phyloP scores from a whole-genome alignment of 345 rosid genomes.

The Salix brachista region DNA sequence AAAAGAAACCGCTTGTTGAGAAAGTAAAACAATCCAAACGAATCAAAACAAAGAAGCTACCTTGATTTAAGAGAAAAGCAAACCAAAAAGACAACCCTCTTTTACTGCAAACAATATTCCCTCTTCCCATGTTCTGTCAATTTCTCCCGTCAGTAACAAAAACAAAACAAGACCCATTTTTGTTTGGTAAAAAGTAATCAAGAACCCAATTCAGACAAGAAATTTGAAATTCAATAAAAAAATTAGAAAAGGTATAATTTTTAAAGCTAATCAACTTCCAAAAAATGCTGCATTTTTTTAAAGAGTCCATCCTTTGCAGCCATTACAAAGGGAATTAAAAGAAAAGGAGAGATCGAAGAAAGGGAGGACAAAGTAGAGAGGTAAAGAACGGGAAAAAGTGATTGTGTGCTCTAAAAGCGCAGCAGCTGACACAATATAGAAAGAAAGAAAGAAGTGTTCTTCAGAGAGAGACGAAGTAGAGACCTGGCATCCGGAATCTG shows the following conservation, averaged over 20 bases:
- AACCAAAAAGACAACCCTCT: neutral
- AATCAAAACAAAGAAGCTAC: constrained; percentile 5
- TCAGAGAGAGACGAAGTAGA: neutral
- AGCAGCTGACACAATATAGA: neutral
- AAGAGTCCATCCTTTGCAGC: no score
- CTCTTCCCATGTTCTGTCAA: neutral
- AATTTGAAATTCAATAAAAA: constrained; percentile 5
- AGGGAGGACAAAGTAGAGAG: neutral
- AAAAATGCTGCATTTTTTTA: constrained; percentile 13
- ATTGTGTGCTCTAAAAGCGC: neutral
- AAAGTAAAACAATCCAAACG: constrained; percentile 10
- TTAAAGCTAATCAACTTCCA: neutral
- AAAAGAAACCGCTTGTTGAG: neutral
- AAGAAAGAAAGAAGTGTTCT: neutral
- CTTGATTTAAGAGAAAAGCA: constrained; percentile 12
- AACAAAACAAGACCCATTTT: neutral
- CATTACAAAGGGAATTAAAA: neutral
- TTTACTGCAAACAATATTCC: neutral
- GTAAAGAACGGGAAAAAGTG: neutral
- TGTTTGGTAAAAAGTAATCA: no score
- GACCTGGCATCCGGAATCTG: constrained; percentile 20
- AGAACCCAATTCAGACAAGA: neutral
- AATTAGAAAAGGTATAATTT: neutral
- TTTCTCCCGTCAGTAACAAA: neutral
- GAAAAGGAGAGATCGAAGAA: neutral